Evolutionary conservation across 2,329 filamentous ascomycete species (phyloP), one percentile per base, ranked within the genome.

Genomic region (Phoma sp.): DNA sequence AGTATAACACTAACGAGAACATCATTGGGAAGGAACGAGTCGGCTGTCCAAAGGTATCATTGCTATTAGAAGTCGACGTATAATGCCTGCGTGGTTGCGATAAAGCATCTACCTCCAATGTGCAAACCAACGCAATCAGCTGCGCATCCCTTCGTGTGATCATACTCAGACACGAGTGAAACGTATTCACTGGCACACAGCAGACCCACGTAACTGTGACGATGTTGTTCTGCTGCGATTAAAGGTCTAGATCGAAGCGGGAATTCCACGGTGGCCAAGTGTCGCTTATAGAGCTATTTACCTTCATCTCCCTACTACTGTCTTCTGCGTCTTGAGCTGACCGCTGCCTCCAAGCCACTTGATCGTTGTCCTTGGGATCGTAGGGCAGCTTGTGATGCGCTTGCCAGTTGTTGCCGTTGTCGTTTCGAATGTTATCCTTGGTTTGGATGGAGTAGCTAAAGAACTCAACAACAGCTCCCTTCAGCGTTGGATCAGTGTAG

Each of bases 371-470:
- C 3, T 42, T 37, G 9, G 57, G 49, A 3, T 43, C 42, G 38
- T 64, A 66, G 1, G 39, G 49, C 1, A 47, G 12, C 1, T 46
- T 43, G 25, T 28, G 42, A 10, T 15, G 15, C 7, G 12, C n/a
- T 17, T 37, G 78, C 93, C 93, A 5, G 89, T 17, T n/a, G 26
- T 21, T 23, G 25, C 5, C n/a, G 9, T 9, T 15, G 9, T 6
- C 21, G 20, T 25, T 10, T 15, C 10, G 37, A 15, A 11, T 15
- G 5, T 92, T 50, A 92, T 93, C 0, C 92, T 90, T 37, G 93
- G 96, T 78, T 96, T 97, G 80, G 96, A 97, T 75, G 0, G 34
- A 2, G 17, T 43, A 14, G 1, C 50, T 54, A 25, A 61, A 65
- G 28, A 47, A 43, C 11, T 54, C 37, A 15, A 45, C 26, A 5